Evolutionary conservation across 169 alveolate species (phyloP).

Genomic region (Cryptosporidium sp.): DNA sequence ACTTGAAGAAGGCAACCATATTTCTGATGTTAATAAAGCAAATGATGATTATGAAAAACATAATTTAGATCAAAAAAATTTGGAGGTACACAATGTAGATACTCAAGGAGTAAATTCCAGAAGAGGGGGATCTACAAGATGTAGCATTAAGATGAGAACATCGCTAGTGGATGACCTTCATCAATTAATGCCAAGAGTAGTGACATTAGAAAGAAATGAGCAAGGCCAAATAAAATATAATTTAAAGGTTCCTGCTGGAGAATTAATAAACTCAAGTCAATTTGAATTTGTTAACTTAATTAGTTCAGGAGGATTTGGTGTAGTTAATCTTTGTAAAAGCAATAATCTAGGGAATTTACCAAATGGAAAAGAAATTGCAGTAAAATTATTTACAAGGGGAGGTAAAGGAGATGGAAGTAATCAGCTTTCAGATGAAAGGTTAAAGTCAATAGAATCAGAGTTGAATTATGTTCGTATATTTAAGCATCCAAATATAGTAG

Average conservation of each 20-base stretch:
- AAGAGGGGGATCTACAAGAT: background rate
- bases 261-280: slow-evolving; percentile 35
- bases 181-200: slow-evolving; percentile 60
- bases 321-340: slow-evolving; percentile 37
- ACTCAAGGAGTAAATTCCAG: background rate
- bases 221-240: slow-evolving; percentile 37
- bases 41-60: background rate
- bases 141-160: slow-evolving; percentile 51
- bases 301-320: slow-evolving; percentile 71
- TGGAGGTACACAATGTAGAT: background rate
- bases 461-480: slow-evolving; percentile 52
- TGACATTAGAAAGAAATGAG: slow-evolving; percentile 41
- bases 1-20: background rate
- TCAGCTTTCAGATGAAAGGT: slow-evolving; percentile 49
- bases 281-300: slow-evolving; percentile 26
- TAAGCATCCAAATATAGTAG: slow-evolving; percentile 53
- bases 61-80: background rate
- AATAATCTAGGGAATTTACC: slow-evolving; percentile 19
- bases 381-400: slow-evolving; percentile 56
- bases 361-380: slow-evolving; percentile 58
- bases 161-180: slow-evolving; percentile 24
- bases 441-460: slow-evolving; percentile 61
- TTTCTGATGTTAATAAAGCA: background rate
- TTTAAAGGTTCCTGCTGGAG: slow-evolving; percentile 33
- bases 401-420: background rate